Evolutionary conservation across 257 asterid genomes (phyloP).

Genomic region (Rehmannia glutinosa): DNA sequence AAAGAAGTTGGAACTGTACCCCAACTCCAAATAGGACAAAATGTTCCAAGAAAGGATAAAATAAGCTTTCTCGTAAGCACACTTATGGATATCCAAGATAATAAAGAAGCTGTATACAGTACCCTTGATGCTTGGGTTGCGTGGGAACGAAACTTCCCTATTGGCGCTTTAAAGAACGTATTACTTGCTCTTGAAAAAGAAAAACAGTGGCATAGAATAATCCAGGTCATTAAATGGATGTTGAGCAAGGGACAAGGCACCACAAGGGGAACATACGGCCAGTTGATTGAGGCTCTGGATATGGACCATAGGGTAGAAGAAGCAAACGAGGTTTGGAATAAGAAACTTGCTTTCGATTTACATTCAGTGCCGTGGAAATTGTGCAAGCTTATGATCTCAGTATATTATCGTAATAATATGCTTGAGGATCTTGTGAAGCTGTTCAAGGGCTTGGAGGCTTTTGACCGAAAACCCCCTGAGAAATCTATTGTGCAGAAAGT

Average conservation of each 20-base stretch:
- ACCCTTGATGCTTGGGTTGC: constrained; percentile 95
- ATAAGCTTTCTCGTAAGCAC: constrained; percentile 49
- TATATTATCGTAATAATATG: constrained; percentile 72
- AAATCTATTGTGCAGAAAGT: constrained; percentile 68
- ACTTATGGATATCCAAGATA: constrained; percentile 52
- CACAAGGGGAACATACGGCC: constrained; percentile 74
- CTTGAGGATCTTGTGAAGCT: constrained; percentile 66
- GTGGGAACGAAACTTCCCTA: constrained; percentile 78
- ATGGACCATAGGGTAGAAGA: constrained; percentile 74
- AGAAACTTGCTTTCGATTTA: constrained; percentile 60
- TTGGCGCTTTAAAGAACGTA: constrained; percentile 59
- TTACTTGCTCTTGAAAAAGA: constrained; percentile 67
- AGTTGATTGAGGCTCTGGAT: constrained; percentile 75
- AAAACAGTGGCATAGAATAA: constrained; percentile 75
- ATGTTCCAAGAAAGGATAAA: constrained; percentile 65
- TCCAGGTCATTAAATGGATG: constrained; percentile 94
- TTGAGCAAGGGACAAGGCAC: constrained; percentile 91
- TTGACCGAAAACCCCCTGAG: constrained; percentile 78
- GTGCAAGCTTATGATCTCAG: constrained; percentile 72
- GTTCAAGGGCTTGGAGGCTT: constrained; percentile 72
- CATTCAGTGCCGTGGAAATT: constrained; percentile 83
- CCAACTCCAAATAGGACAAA: constrained; percentile 55
- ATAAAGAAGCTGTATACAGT: constrained; percentile 58
- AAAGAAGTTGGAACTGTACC: constrained; percentile 19
- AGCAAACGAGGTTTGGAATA: constrained; percentile 71